Conservation (phyloP, 2,329 filamentous ascomycete genomes). For the Colletotrichum theobromicola region DNA sequence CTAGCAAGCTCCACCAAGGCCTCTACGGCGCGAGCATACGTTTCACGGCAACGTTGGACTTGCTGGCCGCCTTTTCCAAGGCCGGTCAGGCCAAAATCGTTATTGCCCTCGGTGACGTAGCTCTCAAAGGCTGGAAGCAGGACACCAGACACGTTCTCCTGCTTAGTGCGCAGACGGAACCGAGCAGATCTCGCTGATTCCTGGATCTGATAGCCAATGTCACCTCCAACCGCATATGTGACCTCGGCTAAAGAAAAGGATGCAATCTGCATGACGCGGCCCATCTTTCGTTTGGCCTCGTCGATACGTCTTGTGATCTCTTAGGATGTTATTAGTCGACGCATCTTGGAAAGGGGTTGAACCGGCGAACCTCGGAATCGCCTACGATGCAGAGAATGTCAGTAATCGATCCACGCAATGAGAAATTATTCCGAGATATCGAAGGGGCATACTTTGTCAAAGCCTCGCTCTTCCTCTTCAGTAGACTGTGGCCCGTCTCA, state of each 20-base stretch:
- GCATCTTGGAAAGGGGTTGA: not conserved
- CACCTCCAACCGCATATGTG: conserved; percentile 93
- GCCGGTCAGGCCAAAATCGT: conserved; percentile 95
- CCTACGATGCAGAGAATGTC: conserved; percentile 48
- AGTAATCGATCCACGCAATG: not conserved
- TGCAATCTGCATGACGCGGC: conserved; percentile 97
- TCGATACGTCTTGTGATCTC: conserved; percentile 98
- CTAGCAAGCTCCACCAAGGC: conserved; percentile 94
- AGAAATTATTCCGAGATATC: not conserved
- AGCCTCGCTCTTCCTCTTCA: conserved; percentile 98
- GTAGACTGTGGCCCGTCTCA: conserved; percentile 87
- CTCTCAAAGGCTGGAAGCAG: conserved; percentile 93
- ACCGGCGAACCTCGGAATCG: conserved; percentile 77
- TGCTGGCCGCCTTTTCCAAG: conserved; percentile 97
- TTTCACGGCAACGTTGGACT: conserved; percentile 92
- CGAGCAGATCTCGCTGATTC: conserved; percentile 93
- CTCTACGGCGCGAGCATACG: conserved; percentile 94
- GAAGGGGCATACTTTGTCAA: conserved; percentile 79
- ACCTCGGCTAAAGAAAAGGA: conserved; percentile 98
- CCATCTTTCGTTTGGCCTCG: conserved; percentile 99
- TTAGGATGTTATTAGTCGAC: conserved; percentile 32
- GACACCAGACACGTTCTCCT: conserved; percentile 98
- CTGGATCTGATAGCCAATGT: conserved; percentile 96
- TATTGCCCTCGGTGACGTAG: conserved; percentile 85
- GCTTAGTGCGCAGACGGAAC: conserved; percentile 91